Evolutionary conservation across 2,329 filamentous ascomycete genomes (phyloP), one percentile per base, ranked within the genome.

Genomic region (Cladophialophora carrionii): DNA sequence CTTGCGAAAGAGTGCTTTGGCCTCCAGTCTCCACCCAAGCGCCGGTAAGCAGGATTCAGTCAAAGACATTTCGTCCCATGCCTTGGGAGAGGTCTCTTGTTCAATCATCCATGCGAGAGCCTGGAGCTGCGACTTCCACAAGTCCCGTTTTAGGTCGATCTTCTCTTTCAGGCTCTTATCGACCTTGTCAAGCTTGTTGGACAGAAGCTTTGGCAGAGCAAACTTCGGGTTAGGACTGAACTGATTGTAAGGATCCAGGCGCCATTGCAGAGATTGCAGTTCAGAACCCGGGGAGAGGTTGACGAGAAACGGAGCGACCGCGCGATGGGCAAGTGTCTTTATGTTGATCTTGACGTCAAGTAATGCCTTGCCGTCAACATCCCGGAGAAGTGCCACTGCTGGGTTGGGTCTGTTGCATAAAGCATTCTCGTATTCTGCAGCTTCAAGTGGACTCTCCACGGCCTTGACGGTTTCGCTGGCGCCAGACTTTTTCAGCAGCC

Each of bases 71-170:
- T 87, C 79, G 1, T 76, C 64, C 66, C 87, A 87, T 0, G 73
- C 67, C 1, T 63, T 55, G 2, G 73, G 63, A 10, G 76, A 73
- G 1, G 71, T 66, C 71, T 90, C 88, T 72, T 87, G 84, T 0
- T 68, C 20, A 9, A 78, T 71, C 85, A 88, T 88, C 87, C 87
- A 90, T 0, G 74, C 68, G 1, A 90, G 74, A 2, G 84, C 85
- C 20, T 79, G 78, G 4, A 80, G 72, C 67, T 90, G 87, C 34
- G 85, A 82, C 0, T 76, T 74, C 5, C 82, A 80, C 1, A 88
- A 74, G 1, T 68, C n/a, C 22, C 66, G 63, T 22, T 48, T 31
- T 17, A 58, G 43, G 14, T 41, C 48, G 5, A 29, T 4, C 17
- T 7, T 9, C n/a, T 34, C 5, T 29, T 24, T 1, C 52, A 54